Evolutionary conservation across 345 rosid species (phyloP).

Genomic region (Camelina neglecta): DNA sequence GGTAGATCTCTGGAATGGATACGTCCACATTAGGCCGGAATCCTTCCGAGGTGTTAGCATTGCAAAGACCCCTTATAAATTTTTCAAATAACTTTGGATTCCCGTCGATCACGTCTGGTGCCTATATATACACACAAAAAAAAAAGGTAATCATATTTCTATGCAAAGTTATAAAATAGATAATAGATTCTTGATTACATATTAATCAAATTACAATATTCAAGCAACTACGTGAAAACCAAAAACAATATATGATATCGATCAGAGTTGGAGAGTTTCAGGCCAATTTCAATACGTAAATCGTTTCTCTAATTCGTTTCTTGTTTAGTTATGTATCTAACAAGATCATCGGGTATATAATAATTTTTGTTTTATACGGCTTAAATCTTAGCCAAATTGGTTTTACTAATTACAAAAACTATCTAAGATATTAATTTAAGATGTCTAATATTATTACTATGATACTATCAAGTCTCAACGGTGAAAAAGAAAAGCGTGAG

Average conservation of each 20-base stretch:
- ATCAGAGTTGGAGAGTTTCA: neutral
- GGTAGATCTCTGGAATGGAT: conserved; percentile 60
- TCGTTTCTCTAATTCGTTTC: neutral
- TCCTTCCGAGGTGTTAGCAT: conserved; percentile 61
- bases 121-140: conserved; percentile 34
- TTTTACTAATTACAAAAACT: neutral
- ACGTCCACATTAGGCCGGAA: conserved; percentile 56
- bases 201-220: neutral
- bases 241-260: neutral
- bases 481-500: neutral
- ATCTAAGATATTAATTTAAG: neutral
- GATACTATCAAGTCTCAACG: neutral
- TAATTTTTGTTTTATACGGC: no score
- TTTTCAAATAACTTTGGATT: conserved; percentile 49
- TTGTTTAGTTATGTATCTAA: neutral
- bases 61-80: conserved; percentile 60
- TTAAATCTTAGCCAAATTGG: no score
- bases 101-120: conserved; percentile 52
- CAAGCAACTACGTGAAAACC: neutral
- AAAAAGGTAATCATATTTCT: neutral
- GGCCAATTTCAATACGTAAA: neutral
- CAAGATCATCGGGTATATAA: neutral
- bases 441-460: neutral
- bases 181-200: neutral
- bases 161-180: neutral